phyloP scores from a whole-genome alignment of 2,329 filamentous ascomycete species.

The Chaetomium sp. region DNA sequence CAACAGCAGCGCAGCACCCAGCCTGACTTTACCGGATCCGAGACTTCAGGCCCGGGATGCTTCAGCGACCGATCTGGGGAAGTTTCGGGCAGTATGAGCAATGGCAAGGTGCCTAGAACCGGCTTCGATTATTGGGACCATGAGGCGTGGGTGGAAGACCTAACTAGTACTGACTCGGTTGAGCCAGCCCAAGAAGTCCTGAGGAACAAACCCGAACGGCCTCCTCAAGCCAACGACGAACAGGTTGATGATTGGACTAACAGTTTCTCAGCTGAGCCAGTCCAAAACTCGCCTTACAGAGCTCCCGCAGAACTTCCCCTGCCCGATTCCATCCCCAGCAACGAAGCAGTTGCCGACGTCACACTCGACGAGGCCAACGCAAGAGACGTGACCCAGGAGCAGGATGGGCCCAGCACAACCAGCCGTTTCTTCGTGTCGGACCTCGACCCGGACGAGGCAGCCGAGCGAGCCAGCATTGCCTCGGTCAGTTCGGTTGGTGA shows the following conservation, averaged over 20 bases:
- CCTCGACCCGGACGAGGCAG: slow-evolving; percentile 8
- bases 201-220: not conserved
- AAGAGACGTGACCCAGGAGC: not conserved
- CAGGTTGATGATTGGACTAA: not conserved
- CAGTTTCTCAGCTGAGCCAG: not conserved
- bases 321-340: not conserved
- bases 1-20: not conserved
- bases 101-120: not conserved
- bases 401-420: slow-evolving; percentile 3
- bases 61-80: not conserved
- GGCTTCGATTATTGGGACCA: not conserved
- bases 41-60: not conserved
- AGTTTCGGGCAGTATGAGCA: not conserved
- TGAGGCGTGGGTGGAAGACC: not conserved
- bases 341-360: not conserved
- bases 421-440: slow-evolving; percentile 18
- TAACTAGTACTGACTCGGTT: not conserved
- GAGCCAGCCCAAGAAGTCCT: not conserved
- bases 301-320: not conserved
- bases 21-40: not conserved
- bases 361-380: not conserved
- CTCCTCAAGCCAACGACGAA: not conserved
- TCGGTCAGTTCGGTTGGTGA: not conserved
- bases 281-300: not conserved
- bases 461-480: not conserved